phyloP scores from a whole-genome alignment of 129 eudicot species.

The Glebionis coronaria region DNA sequence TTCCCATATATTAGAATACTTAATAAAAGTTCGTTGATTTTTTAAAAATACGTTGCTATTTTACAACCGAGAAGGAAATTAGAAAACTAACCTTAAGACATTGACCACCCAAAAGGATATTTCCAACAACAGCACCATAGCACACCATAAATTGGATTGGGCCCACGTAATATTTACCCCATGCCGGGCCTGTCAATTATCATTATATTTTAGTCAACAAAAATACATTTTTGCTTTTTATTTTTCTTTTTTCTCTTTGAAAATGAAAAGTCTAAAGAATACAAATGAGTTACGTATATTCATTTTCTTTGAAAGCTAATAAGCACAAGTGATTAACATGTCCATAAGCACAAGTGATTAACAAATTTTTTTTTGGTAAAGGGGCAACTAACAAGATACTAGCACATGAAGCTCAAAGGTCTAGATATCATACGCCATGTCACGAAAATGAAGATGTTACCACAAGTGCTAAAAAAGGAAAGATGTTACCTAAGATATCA shows the following conservation, averaged over 20 bases:
- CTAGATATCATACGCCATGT: too few relatives aligned
- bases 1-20: too few relatives aligned
- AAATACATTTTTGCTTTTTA: not conserved
- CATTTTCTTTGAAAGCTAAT: too few relatives aligned
- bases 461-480: not conserved
- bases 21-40: too few relatives aligned
- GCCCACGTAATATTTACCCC: slow-evolving; percentile 80
- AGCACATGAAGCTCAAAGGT: too few relatives aligned
- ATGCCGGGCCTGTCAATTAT: slow-evolving; percentile 61
- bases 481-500: slow-evolving; percentile 58
- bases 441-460: too few relatives aligned
- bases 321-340: too few relatives aligned
- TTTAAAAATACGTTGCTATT: too few relatives aligned
- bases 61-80: not conserved
- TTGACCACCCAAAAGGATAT: slow-evolving; percentile 80
- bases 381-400: too few relatives aligned
- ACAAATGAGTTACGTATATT: not conserved
- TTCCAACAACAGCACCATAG: slow-evolving; percentile 76
- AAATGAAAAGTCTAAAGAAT: not conserved
- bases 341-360: too few relatives aligned
- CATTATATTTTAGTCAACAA: not conserved
- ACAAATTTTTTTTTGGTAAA: too few relatives aligned
- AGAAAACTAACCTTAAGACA: slow-evolving; percentile 68
- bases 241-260: not conserved
- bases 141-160: slow-evolving; percentile 79